A percentile compares a stretch with the other conserved stretches of the same genome.
Conservation (phyloP, 805 yeast species). For the Candida khao-thaluensis region DNA sequence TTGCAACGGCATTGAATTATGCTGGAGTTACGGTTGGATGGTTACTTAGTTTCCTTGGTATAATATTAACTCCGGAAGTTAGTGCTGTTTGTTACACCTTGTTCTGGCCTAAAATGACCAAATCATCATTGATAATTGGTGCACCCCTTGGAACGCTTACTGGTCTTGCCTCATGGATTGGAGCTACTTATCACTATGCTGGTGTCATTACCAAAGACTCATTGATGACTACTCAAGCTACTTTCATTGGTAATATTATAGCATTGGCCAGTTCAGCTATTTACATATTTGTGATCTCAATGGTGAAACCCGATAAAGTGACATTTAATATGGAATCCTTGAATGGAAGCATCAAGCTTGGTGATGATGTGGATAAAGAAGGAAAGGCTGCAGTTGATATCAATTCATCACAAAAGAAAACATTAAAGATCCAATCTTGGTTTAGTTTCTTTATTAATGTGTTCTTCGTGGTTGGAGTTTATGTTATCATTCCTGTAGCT, state of each 20-base stretch:
- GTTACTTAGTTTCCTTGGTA: slow-evolving; percentile 35
- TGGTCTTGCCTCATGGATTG: slow-evolving; percentile 39
- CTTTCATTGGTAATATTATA: slow-evolving; percentile 41
- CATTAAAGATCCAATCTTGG: slow-evolving; percentile 9
- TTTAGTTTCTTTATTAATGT: slow-evolving; percentile 7
- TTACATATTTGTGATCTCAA: slow-evolving; percentile 9
- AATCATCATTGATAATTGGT: slow-evolving; percentile 37
- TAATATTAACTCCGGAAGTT: slow-evolving; percentile 27
- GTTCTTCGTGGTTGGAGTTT: slow-evolving; percentile 11
- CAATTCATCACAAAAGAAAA: neutral
- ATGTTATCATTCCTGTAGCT: slow-evolving; percentile 50
- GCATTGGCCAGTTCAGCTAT: slow-evolving; percentile 39
- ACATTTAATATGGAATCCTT: slow-evolving; percentile 11
- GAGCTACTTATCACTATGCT: slow-evolving; percentile 30
- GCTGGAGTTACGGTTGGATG: slow-evolving; percentile 32
- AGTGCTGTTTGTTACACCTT: slow-evolving; percentile 23
- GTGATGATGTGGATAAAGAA: slow-evolving; percentile 15
- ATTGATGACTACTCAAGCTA: slow-evolving; percentile 37
- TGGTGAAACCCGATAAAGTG: slow-evolving; percentile 11
- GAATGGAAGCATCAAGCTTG: slow-evolving; percentile 9
- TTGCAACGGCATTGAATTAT: slow-evolving; percentile 16
- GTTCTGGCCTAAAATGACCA: slow-evolving; percentile 33
- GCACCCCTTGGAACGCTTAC: slow-evolving; percentile 35
- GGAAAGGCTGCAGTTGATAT: slow-evolving; percentile 10
- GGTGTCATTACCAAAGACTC: slow-evolving; percentile 36